A percentile compares a stretch with the other conserved stretches of the same genome.
Conservation (phyloP, 345 rosid species). For the Noccaea caerulescens region DNA sequence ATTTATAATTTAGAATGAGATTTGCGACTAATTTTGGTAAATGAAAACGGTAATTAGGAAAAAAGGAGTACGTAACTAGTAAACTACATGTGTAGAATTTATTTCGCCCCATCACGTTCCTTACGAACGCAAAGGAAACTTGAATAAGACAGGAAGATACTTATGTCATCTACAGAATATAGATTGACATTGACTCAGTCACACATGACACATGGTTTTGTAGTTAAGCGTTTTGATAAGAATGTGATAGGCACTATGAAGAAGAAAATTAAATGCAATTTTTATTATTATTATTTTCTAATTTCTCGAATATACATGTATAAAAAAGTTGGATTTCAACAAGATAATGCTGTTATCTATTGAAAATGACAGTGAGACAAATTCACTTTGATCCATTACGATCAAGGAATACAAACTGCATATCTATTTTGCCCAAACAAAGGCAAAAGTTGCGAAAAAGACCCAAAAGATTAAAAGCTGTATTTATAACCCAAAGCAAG, state of each 20-base stretch:
- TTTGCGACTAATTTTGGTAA: not conserved
- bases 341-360: slow-evolving; percentile 8
- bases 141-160: not conserved
- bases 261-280: not conserved
- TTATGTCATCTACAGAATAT: not conserved
- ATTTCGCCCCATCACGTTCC: not conserved
- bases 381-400: slow-evolving; percentile 43
- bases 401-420: slow-evolving; percentile 40
- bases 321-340: not conserved
- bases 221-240: not conserved
- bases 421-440: not conserved
- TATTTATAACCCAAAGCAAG: slow-evolving; percentile 27
- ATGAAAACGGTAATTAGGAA: not conserved
- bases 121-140: slow-evolving; percentile 1
- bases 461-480: not conserved
- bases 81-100: not conserved
- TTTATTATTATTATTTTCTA: not conserved
- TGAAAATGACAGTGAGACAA: slow-evolving; percentile 19
- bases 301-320: not conserved
- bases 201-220: not conserved
- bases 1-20: not conserved
- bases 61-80: not conserved
- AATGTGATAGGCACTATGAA: slow-evolving; percentile 31
- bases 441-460: not conserved
- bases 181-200: slow-evolving; percentile 17